These are phyloP conservation scores for Colletotrichum acutatum DNA, from an alignment of 2,329 filamentous ascomycete species.

Conservation along the genomic window DNA sequence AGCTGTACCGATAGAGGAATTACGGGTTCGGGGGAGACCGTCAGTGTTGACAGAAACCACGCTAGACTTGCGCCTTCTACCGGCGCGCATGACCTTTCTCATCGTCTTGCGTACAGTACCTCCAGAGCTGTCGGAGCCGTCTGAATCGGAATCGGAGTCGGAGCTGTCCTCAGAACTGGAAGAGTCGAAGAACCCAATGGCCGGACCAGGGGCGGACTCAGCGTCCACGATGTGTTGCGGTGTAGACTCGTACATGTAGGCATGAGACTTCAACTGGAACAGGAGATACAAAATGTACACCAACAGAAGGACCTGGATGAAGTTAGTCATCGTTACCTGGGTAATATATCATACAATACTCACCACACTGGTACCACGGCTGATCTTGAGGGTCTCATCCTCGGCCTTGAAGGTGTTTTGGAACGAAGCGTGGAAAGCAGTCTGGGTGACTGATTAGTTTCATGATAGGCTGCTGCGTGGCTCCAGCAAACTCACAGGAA, in stretches of 20 bases:
- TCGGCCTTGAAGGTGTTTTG: slow-evolving; percentile 71
- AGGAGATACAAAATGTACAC: slow-evolving; percentile 87
- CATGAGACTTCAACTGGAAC: slow-evolving; percentile 92
- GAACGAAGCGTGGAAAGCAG: slow-evolving; percentile 93
- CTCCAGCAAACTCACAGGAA: slow-evolving; percentile 70
- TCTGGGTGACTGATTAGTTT: slow-evolving; percentile 57
- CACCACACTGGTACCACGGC: slow-evolving; percentile 88
- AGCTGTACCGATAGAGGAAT: slow-evolving; percentile 56
- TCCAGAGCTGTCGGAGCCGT: slow-evolving; percentile 65
- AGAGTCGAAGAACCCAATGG: slow-evolving; percentile 83
- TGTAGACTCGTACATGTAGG: slow-evolving; percentile 92
- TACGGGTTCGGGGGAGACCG: slow-evolving; percentile 45
- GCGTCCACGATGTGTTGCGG: slow-evolving; percentile 94
- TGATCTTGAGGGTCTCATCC: slow-evolving; percentile 80
- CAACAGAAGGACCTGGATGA: slow-evolving; percentile 74
- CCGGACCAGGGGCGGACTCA: slow-evolving; percentile 85
- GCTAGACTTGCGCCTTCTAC: slow-evolving; percentile 82
- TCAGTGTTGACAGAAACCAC: slow-evolving; percentile 72
- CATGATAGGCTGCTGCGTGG: slow-evolving; percentile 39
- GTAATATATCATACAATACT: slow-evolving; percentile 43
- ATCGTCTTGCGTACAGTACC: slow-evolving; percentile 79
- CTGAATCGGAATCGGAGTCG: slow-evolving; percentile 76
- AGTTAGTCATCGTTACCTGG: slow-evolving; percentile 13
- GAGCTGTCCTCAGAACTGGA: slow-evolving; percentile 68
- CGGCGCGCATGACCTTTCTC: slow-evolving; percentile 77